phyloP scores from a whole-genome alignment of 139 green algal genomes.

The Ettlia oleoabundans region DNA sequence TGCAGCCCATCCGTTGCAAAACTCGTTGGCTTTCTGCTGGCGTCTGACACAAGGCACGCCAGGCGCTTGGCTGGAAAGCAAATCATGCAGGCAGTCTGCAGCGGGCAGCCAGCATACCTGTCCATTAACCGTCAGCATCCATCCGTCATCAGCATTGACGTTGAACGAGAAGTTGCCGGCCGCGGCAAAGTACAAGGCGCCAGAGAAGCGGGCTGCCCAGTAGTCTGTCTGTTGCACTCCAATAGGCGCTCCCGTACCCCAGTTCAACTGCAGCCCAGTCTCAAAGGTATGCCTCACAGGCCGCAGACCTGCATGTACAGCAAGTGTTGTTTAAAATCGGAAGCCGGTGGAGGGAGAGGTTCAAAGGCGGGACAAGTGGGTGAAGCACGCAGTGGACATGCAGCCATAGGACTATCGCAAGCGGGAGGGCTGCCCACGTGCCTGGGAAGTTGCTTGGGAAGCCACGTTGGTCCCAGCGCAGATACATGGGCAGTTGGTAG shows the following conservation, averaged over 20 bases:
- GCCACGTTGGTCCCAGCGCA: neutral
- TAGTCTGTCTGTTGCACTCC: neutral
- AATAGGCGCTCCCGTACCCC: neutral
- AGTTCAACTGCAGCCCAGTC: neutral
- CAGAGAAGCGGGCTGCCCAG: neutral
- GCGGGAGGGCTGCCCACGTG: neutral
- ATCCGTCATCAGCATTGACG: neutral
- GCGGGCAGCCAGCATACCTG: neutral
- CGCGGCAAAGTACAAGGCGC: neutral
- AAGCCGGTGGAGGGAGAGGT: neutral
- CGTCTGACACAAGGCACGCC: too few relatives aligned
- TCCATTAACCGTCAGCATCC: neutral
- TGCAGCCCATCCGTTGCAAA: too few relatives aligned
- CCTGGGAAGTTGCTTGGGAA: neutral
- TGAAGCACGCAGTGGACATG: neutral
- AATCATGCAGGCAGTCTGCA: neutral
- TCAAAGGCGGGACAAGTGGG: neutral
- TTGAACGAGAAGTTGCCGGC: neutral
- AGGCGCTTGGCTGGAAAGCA: too few relatives aligned
- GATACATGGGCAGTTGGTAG: neutral
- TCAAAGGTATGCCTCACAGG: neutral
- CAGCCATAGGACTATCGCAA: neutral
- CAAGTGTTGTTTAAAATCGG: neutral
- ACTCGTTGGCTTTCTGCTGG: too few relatives aligned
- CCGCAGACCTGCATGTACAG: neutral